Conservation (phyloP, 129 eudicot species). For the Calendula officinalis region DNA sequence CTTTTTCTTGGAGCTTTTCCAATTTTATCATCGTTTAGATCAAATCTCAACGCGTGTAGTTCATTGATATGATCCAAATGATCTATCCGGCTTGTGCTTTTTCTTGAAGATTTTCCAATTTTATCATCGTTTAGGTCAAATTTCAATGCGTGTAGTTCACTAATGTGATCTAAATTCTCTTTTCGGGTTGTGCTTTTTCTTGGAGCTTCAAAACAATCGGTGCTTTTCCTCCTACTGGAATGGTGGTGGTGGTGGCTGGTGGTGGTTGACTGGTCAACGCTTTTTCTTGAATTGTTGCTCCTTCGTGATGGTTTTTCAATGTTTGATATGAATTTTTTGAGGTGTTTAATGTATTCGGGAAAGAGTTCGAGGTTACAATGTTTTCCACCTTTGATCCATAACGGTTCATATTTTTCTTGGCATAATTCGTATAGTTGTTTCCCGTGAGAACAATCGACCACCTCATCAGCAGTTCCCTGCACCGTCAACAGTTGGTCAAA, state of each 20-base stretch:
- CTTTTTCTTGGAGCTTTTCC: too few species aligned
- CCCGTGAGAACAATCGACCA: conserved; percentile 80
- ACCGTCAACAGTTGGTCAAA: not conserved
- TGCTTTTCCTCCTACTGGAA: conserved; percentile 50
- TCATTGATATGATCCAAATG: too few species aligned
- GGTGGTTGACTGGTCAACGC: conserved; percentile 54
- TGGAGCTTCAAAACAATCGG: conserved; percentile 56
- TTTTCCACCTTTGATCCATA: conserved; percentile 88
- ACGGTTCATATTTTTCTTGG: conserved; percentile 75
- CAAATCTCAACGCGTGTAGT: too few species aligned
- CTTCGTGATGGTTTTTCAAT: conserved; percentile 63
- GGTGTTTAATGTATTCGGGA: conserved; percentile 77
- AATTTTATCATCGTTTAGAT: too few species aligned
- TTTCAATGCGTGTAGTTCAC: conserved; percentile 35
- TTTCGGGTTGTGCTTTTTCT: conserved; percentile 61
- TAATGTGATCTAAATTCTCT: conserved; percentile 44
- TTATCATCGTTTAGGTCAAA: too few species aligned
- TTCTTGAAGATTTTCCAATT: too few species aligned
- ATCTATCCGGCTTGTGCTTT: too few species aligned
- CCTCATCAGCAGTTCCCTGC: conserved; percentile 89
- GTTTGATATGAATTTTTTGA: conserved; percentile 61
- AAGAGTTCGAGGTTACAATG: conserved; percentile 78
- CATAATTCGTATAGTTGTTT: conserved; percentile 75
- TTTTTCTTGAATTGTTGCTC: conserved; percentile 44
- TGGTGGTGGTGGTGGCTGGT: conserved; percentile 29